These are phyloP conservation scores for Brassica hybrid DNA, from an alignment of 441 rosid species.

Conservation along the genomic window DNA sequence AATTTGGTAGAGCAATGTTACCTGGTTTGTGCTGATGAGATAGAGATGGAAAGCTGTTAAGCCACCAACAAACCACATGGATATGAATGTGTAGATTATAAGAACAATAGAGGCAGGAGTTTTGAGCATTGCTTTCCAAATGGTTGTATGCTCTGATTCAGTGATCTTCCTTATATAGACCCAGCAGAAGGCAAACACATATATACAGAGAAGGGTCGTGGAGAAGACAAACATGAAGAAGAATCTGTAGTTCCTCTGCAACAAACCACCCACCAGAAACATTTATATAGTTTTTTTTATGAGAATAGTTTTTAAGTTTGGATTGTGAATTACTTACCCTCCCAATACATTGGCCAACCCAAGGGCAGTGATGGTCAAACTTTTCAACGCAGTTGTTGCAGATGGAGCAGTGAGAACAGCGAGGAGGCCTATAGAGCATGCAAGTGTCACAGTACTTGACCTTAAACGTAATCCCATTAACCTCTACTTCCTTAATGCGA, in stretches of 20 bases:
- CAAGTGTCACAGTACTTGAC: slow-evolving; percentile 80
- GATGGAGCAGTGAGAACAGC: slow-evolving; percentile 82
- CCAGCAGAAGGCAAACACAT: slow-evolving; percentile 72
- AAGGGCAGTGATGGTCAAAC: slow-evolving; percentile 85
- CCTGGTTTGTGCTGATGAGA: slow-evolving; percentile 74
- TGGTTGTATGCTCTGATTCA: slow-evolving; percentile 48
- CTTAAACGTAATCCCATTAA: slow-evolving; percentile 62
- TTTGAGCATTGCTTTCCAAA: slow-evolving; percentile 65
- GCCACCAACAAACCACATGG: slow-evolving; percentile 76
- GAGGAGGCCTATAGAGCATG: slow-evolving; percentile 79
- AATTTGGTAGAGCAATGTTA: not conserved
- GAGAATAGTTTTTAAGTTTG: not conserved
- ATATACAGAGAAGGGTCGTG: slow-evolving; percentile 65
- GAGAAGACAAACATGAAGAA: slow-evolving; percentile 75
- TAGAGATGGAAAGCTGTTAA: slow-evolving; percentile 68
- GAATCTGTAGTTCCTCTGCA: slow-evolving; percentile 75
- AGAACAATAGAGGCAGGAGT: slow-evolving; percentile 76
- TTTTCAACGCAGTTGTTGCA: slow-evolving; percentile 80
- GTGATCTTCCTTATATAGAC: slow-evolving; percentile 69
- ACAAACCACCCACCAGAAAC: slow-evolving; percentile 2
- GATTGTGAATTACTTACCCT: slow-evolving; percentile 47
- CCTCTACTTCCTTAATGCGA: slow-evolving; percentile 68
- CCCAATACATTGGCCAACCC: slow-evolving; percentile 89
- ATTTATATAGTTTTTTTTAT: not conserved
- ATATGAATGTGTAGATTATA: slow-evolving; percentile 62